These are phyloP conservation scores for Scedosporium boydii DNA, from an alignment of 2,329 filamentous ascomycete genomes.

Conservation along the genomic window DNA sequence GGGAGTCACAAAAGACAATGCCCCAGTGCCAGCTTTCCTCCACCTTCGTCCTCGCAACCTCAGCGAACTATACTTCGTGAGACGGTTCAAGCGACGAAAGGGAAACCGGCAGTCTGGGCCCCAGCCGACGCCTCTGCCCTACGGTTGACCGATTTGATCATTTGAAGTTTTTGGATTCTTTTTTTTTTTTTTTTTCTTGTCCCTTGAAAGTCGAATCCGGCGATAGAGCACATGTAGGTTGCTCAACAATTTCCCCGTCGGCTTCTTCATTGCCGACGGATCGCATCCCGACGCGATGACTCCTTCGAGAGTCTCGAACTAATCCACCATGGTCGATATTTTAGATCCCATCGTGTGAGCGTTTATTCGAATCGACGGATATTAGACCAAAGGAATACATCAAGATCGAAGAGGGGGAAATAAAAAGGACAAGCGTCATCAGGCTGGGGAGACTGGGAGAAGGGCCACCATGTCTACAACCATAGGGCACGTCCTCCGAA, in stretches of 20 bases:
- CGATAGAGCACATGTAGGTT: not conserved
- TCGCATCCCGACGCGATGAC: not conserved
- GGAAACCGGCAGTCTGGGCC: not conserved
- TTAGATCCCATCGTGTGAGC: not conserved
- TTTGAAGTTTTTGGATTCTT: not conserved
- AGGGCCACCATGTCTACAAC: slow-evolving; percentile 40
- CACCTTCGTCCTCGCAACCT: not conserved
- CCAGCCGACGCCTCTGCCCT: not conserved
- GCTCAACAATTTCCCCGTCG: not conserved
- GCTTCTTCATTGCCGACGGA: not conserved
- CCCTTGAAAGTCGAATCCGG: not conserved
- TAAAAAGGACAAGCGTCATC: slow-evolving; percentile 1
- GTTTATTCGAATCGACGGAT: not conserved
- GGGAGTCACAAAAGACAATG: not conserved
- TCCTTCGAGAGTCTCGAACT: not conserved
- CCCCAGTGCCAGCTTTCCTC: not conserved
- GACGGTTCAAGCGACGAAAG: not conserved
- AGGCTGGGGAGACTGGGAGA: slow-evolving; percentile 8
- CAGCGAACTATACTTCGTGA: not conserved
- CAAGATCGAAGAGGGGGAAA: not conserved
- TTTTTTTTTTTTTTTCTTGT: not conserved
- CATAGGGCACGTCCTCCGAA: slow-evolving; percentile 23
- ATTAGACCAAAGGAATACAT: not conserved
- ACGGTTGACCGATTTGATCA: not conserved
- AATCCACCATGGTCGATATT: not conserved